Base-by-base conservation (phyloP, 805 yeast species). In the Torulaspora maleeae region DNA sequence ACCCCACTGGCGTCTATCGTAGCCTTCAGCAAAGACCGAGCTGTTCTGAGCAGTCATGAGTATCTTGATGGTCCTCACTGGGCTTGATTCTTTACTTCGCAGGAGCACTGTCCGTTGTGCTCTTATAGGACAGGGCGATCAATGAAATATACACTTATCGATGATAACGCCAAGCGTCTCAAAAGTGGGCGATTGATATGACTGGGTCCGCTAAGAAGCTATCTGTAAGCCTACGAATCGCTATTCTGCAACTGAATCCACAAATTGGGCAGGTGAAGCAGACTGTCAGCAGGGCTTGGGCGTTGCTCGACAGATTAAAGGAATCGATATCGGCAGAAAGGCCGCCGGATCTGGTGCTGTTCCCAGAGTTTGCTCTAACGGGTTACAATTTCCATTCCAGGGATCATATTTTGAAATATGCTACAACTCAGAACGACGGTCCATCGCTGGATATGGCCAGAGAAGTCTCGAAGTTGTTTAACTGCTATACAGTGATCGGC, bases 311-410 rank as follows among this genome's bases (percentile, higher is more conserved):
- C 8, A 54, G 57, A 35, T 48, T 44, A 27, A 54, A 58, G 33
- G 45, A 50, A 28, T 20, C 53, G 28, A 24, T 51, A 5, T 27
- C 44, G 11, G 12, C 32, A 3, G 39, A 38, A 16, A 53, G 54
- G 30, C 60, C 62, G 5, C 77, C 80, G 1, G 95, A 88, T 59
- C 53, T 89, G n/a, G 62, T 89, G 6, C 76, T 89, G 1, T 72
- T 90, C 5, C 95, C 97, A 0, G 97, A 89, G 57, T 66, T 89
- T 40, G 88, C 95, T 0, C 66, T 90, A 10, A 84, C 95, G 0
- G 96, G 96, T 0, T 89, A 89, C 61, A 83, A 82, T 56, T 90
- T 83, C 65, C 59, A 63, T 24, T 61, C 68, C 20, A 63, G 60
- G 34, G 60, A 55, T 0, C 77, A 73, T 30, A 80, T 83, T 16